Base-by-base conservation (phyloP, 2,329 filamentous ascomycete species). In the Cordyceps farinosa region DNA sequence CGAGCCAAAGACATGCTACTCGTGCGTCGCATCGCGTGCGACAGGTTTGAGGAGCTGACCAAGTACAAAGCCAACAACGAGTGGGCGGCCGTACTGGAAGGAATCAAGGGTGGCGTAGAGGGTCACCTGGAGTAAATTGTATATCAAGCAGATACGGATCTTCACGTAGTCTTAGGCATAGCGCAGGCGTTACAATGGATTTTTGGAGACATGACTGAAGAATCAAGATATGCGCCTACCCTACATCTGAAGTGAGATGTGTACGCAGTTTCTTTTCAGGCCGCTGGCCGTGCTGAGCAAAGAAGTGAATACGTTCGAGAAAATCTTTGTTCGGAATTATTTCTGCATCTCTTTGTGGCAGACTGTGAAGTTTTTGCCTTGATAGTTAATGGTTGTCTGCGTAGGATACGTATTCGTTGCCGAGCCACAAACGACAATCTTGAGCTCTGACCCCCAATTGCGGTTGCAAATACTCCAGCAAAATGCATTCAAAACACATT, bases 1-100 rank as follows among this genome's bases (percentile, higher is more conserved):
- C 85, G 84, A 30, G 87, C 89, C 3, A 88, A 85, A 71, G 91
- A 94, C 69, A 90, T 89, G 0, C 79, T 92, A 1, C 80, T 92
- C 68, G 89, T 92, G 82, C 85, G 90, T 68, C 85, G 83, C 66
- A 86, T 95, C 65, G 87, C 88, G 1, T 87, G 82, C 11, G 89
- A 90, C 13, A 85, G 80, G 63, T 79, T 87, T 61, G 72, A 73
- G 2, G 82, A 84, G 15, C 71, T 81, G 3, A 70, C 76, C 3
- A 77, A 82, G 62, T 78, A 80, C 65, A 73, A 73, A 53, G 68
- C 76, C 5, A 77, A 76, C 52, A 78, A 79, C 0, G 75, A 78
- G 11, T 85, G 82, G 82, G 79, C 76, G 15, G 76, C 77, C 2
- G 75, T 84, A 8, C 66, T 84, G 3, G 81, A 84, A 61, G 82